These are phyloP conservation scores for Fusarium sp. DNA, from an alignment of 2,329 filamentous ascomycete genomes.

Conservation along the genomic window DNA sequence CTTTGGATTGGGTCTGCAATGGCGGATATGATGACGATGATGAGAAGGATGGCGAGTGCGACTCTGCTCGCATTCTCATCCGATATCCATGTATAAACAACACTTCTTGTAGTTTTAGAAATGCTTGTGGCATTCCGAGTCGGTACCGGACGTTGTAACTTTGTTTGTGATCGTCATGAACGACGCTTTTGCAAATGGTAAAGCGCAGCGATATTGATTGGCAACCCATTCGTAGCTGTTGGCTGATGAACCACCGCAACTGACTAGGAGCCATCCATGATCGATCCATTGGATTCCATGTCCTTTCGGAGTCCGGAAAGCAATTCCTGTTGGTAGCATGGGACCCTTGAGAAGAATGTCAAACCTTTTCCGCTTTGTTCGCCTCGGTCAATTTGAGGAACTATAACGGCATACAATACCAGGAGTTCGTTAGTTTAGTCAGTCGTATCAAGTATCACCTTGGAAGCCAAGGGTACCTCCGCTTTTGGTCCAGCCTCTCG, in stretches of 20 bases:
- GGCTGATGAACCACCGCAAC: not conserved
- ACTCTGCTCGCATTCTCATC: constrained; percentile 23
- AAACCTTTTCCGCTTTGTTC: constrained; percentile 14
- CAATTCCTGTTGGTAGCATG: constrained; percentile 30
- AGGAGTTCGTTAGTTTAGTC: not conserved
- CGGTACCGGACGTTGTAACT: constrained; percentile 20
- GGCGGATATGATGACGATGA: constrained; percentile 34
- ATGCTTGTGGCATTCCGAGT: constrained; percentile 27
- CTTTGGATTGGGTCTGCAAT: constrained; percentile 30
- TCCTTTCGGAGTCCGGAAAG: constrained; percentile 3
- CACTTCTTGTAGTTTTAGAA: constrained; percentile 47
- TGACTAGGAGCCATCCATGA: constrained; percentile 9
- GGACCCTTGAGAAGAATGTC: constrained; percentile 28
- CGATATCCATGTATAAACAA: constrained; percentile 45
- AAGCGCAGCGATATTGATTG: not conserved
- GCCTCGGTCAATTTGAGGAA: constrained; percentile 2
- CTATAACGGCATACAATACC: constrained; percentile 1
- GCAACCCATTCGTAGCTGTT: not conserved
- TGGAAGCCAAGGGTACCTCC: not conserved
- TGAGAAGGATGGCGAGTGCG: constrained; percentile 36
- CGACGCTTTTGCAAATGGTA: constrained; percentile 2
- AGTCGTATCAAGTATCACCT: not conserved
- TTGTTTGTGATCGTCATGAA: constrained; percentile 22
- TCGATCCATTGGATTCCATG: constrained; percentile 9
- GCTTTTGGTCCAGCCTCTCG: not conserved